Evolutionary conservation across 2,329 filamentous ascomycete genomes (phyloP).

Genomic region (Cryphonectria carpinicola): DNA sequence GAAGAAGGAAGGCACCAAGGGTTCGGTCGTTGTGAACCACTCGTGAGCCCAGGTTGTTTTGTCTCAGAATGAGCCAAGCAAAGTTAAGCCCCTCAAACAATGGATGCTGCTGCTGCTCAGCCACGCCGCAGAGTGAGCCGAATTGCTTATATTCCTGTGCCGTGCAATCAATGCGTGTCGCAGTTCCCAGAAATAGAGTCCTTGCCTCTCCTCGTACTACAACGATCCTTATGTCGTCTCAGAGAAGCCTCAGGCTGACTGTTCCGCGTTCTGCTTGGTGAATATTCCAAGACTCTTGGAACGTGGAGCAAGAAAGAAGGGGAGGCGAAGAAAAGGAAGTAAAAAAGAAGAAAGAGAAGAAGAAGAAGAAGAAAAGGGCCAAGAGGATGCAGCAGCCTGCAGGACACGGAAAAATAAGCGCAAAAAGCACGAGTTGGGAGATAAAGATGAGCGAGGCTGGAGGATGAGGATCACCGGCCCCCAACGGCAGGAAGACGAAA

Average conservation of each 20-base stretch:
- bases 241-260: no score
- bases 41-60: constrained; percentile 2
- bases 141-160: constrained; percentile 6
- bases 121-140: constrained; percentile 16
- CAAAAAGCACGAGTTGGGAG: background rate
- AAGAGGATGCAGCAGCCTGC: background rate
- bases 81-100: background rate
- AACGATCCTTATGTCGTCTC: background rate
- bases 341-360: background rate
- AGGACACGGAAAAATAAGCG: background rate
- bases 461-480: constrained; percentile 18
- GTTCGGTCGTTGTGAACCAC: background rate
- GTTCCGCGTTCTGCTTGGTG: background rate
- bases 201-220: constrained; percentile 8
- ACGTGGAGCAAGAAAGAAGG: background rate
- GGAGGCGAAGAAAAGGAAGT: background rate
- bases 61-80: background rate
- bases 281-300: background rate
- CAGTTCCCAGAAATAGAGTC: background rate
- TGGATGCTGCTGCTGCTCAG: constrained; percentile 18
- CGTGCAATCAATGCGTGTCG: background rate
- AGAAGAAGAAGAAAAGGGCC: background rate
- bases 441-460: constrained; percentile 13
- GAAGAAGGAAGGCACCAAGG: background rate
- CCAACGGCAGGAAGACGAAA: constrained; percentile 7